Conservation (phyloP, 2,329 filamentous ascomycete species). For the Nannizzia gypsea region DNA sequence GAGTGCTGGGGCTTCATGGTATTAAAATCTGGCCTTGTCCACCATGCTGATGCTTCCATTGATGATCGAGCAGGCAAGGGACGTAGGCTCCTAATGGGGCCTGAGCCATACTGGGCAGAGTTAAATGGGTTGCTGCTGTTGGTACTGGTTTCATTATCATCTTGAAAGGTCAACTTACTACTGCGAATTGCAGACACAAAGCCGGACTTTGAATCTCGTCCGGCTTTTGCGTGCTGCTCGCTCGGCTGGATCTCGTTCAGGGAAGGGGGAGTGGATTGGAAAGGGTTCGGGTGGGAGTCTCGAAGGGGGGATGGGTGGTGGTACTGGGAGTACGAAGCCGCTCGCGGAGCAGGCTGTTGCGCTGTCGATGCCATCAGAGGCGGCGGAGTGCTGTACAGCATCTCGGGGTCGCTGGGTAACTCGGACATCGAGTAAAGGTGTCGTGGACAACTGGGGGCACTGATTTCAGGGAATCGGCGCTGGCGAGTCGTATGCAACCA, state of each 20-base stretch:
- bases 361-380: constrained; percentile 12
- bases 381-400: not conserved
- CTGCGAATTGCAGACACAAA: constrained; percentile 8
- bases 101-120: not conserved
- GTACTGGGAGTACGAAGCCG: constrained; percentile 8
- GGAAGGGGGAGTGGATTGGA: constrained; percentile 12
- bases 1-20: not conserved
- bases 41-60: constrained; percentile 3
- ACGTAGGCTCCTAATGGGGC: not conserved
- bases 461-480: not conserved
- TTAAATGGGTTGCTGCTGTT: not conserved
- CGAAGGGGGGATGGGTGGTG: constrained; percentile 13
- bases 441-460: not conserved
- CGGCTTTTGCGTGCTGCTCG: not conserved
- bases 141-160: not conserved
- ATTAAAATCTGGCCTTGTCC: not conserved
- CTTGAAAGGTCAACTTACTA: constrained; percentile 14
- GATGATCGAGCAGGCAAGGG: not conserved
- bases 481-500: not conserved
- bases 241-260: constrained; percentile 6
- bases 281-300: constrained; percentile 14
- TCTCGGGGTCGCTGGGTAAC: not conserved
- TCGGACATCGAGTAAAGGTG: constrained; percentile 4
- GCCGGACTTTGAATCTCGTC: constrained; percentile 1
- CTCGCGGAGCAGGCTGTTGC: constrained; percentile 8